Percentiles rank a stretch among this genome's conserved stretches.
Evolutionary conservation across 2,329 filamentous ascomycete genomes (phyloP).

Genomic region (Pseudogymnoascus sp.): DNA sequence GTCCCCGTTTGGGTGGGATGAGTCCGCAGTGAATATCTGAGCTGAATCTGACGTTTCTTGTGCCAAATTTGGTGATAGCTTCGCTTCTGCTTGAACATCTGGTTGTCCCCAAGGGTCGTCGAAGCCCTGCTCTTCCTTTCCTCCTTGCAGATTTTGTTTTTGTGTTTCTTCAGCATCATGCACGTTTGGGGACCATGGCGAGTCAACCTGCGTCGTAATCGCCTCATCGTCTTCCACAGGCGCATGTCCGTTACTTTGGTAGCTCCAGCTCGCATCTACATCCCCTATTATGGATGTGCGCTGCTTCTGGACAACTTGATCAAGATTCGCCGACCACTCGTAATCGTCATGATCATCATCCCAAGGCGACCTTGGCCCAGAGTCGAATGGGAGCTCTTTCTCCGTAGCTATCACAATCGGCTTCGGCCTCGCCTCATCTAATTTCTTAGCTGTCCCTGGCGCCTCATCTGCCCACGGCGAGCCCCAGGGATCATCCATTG

Average conservation of each 20-base stretch:
- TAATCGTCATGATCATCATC: slow-evolving; percentile 23
- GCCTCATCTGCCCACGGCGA: slow-evolving; percentile 33
- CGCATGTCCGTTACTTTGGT: not conserved
- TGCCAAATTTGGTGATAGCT: not conserved
- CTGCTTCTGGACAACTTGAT: not conserved
- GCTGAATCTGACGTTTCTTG: not conserved
- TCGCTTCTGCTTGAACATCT: not conserved
- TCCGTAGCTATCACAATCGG: slow-evolving; percentile 17
- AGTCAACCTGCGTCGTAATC: not conserved
- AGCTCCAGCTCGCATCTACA: not conserved
- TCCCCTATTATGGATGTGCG: not conserved
- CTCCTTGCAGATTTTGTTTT: not conserved
- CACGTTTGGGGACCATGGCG: not conserved
- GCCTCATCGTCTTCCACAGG: not conserved
- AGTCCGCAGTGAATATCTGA: not conserved
- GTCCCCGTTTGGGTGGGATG: not conserved
- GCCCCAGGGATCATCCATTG: slow-evolving; percentile 34
- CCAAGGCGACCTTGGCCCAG: slow-evolving; percentile 23
- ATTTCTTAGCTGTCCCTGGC: slow-evolving; percentile 15
- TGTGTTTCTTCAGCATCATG: not conserved
- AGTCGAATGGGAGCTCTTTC: slow-evolving; percentile 16
- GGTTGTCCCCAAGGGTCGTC: not conserved
- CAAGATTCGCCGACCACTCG: slow-evolving; percentile 22
- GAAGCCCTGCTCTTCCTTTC: not conserved
- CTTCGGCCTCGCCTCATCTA: slow-evolving; percentile 11